Evolutionary conservation across 805 yeast genomes (phyloP).

Genomic region (Candida pseudofarinosa): DNA sequence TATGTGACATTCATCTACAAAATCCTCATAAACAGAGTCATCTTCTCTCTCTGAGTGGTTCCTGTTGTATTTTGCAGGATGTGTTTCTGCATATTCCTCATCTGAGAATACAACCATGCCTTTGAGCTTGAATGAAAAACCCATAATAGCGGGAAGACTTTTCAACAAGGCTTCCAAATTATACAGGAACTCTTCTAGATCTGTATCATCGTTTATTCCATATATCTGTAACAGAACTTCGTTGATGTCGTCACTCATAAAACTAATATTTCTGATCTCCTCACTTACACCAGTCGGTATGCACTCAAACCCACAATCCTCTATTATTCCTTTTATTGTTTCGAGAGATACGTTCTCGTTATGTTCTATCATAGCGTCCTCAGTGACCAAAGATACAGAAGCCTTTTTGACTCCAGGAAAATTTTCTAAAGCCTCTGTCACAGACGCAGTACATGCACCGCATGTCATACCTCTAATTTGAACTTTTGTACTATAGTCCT

Average conservation of each 20-base stretch:
- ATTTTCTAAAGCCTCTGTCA: constrained; percentile 50
- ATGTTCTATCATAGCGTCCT: constrained; percentile 61
- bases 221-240: constrained; percentile 26
- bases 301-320: constrained; percentile 49
- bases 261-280: neutral
- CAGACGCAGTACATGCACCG: constrained; percentile 70
- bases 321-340: constrained; percentile 51
- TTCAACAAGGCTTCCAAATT: constrained; percentile 38
- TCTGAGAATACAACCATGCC: constrained; percentile 2
- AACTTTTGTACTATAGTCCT: neutral
- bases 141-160: constrained; percentile 26
- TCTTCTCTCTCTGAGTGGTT: neutral
- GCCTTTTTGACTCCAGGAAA: constrained; percentile 51
- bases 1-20: constrained; percentile 37
- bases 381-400: constrained; percentile 71
- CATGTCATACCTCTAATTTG: constrained; percentile 76
- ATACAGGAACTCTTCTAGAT: constrained; percentile 27
- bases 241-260: constrained; percentile 19
- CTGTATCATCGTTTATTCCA: constrained; percentile 27
- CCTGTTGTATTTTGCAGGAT: neutral
- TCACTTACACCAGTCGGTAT: constrained; percentile 2
- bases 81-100: constrained; percentile 8
- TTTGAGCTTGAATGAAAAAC: constrained; percentile 21
- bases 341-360: constrained; percentile 27
- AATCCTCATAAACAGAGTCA: constrained; percentile 4